These are phyloP conservation scores for Apiospora malaysiana DNA, from an alignment of 2,329 filamentous ascomycete genomes.

Conservation along the genomic window DNA sequence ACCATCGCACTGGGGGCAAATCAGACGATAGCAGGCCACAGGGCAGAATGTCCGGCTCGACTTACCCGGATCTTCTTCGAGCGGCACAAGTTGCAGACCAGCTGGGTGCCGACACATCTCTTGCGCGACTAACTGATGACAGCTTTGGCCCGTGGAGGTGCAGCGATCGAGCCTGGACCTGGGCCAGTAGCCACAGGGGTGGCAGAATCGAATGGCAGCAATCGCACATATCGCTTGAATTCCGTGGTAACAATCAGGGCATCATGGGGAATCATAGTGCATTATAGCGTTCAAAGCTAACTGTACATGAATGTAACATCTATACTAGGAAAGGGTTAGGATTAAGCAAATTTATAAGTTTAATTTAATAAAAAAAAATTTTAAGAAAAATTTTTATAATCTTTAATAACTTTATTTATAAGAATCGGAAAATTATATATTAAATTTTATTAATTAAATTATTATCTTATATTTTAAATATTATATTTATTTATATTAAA, in stretches of 20 bases:
- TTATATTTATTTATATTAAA: too few relatives aligned
- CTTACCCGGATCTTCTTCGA: slow-evolving; percentile 19
- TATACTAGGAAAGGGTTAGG: too few relatives aligned
- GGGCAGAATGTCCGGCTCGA: not conserved
- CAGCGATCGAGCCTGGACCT: not conserved
- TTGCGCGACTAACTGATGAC: not conserved
- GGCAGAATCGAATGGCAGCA: not conserved
- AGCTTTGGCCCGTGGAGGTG: not conserved
- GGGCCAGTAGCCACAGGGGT: not conserved
- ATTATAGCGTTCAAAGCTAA: not conserved
- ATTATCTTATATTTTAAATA: too few relatives aligned
- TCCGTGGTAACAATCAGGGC: not conserved
- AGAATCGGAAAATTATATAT: too few relatives aligned
- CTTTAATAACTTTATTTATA: too few relatives aligned
- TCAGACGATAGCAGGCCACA: not conserved
- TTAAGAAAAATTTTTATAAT: too few relatives aligned
- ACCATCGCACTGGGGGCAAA: slow-evolving; percentile 18
- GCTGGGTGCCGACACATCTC: slow-evolving; percentile 4
- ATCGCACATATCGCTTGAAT: not conserved
- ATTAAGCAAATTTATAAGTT: too few relatives aligned
- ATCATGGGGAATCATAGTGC: not conserved
- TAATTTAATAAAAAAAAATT: too few relatives aligned
- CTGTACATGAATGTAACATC: too few relatives aligned
- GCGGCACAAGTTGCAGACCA: slow-evolving; percentile 22
- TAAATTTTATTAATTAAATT: too few relatives aligned